Percentiles rank a stretch among this genome's conserved stretches.
phyloP scores from a whole-genome alignment of 2,329 filamentous ascomycete species.

The Exophiala viscosa region DNA sequence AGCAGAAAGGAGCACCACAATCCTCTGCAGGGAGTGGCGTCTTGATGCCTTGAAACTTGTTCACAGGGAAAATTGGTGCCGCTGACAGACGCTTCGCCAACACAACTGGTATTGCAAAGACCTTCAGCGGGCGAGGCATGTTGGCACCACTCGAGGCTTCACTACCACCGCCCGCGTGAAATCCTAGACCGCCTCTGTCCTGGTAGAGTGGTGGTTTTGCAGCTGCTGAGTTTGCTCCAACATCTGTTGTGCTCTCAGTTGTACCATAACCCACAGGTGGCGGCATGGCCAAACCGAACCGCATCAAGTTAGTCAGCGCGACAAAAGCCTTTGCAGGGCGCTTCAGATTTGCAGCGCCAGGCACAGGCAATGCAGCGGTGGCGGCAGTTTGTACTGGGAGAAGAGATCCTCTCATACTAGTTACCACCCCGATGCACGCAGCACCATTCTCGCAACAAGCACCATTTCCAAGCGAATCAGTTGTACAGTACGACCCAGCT shows the following conservation, averaged over 20 bases:
- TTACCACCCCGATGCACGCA: neutral
- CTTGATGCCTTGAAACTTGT: neutral
- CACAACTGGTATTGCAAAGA: neutral
- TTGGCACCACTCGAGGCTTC: neutral
- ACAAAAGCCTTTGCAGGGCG: neutral
- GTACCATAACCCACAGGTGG: neutral
- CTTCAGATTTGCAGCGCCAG: neutral
- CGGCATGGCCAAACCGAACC: neutral
- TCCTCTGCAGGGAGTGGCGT: neutral
- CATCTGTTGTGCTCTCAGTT: no score
- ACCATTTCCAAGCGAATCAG: neutral
- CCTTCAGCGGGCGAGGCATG: neutral
- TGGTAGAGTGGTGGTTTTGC: no score
- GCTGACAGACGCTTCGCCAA: no score
- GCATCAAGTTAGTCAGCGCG: neutral
- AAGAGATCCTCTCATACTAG: neutral
- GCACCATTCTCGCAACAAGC: neutral
- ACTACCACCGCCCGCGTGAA: no score
- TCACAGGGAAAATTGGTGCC: neutral
- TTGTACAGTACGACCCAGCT: neutral
- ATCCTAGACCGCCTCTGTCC: no score
- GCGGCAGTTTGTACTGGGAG: neutral
- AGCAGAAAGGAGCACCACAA: constrained; percentile 2
- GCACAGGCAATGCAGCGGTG: neutral
- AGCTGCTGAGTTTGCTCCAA: no score